Evolutionary conservation across 1,139 yeast genomes (phyloP), one percentile per base, ranked within the genome.

Genomic region (Trichomonascaceae sp.): DNA sequence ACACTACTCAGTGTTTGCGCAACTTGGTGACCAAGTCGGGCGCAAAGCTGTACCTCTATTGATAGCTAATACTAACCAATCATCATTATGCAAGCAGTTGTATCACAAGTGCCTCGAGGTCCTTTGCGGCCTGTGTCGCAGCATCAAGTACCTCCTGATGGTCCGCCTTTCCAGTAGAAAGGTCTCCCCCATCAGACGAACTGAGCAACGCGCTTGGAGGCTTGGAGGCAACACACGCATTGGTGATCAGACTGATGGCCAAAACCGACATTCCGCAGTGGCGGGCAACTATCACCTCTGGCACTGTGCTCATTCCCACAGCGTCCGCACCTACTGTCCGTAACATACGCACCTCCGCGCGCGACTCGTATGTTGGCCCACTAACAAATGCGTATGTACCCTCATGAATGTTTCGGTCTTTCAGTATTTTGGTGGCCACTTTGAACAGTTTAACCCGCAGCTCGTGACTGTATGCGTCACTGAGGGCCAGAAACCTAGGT

Each of bases 231-330:
- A 85, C 81, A 26, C 82, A 87, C 2, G 71, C 75, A 52, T 89
- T 89, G 18, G 97, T 89, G 42, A 89, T 78, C 42, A 89, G 67
- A 40, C 93, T 78, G 35, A 89, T 56, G 0, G 96, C 97, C 41
- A 89, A 62, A 3, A 84, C 93, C 43, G 65, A 67, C 60, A 92
- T 57, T 1, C 85, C 93, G 38, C 77, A 69, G 55, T 89, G 97
- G 51, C 95, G 76, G 3, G 95, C 97, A 11, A 82, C 78, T 43
- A 85, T 73, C 2, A 84, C 93, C 56, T 89, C 98, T 0, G 98
- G 96, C 25, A 87, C 96, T 0, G 97, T 89, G 39, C 94, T 80
- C 98, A 89, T 89, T 3, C 98, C 98, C 4, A 87, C 97, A 0
- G 93, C 82, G 57, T 89, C 96, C 31, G 85, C 96, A 5, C 97